These are phyloP conservation scores for Bipolaris zeicola DNA, from an alignment of 2,329 filamentous ascomycete genomes.

Conservation along the genomic window DNA sequence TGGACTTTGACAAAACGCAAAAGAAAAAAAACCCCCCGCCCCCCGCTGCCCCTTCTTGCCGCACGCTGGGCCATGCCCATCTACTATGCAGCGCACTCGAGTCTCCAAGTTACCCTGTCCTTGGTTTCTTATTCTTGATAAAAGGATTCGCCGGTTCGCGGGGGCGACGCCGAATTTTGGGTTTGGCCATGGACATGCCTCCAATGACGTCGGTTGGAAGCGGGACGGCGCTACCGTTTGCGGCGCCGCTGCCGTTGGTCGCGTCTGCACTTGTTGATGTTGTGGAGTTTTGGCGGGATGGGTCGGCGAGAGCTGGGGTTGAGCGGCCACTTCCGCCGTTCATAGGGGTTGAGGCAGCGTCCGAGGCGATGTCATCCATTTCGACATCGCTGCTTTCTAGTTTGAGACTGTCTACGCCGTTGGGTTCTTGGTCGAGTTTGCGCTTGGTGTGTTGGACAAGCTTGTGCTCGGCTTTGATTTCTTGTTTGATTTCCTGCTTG, in stretches of 20 bases:
- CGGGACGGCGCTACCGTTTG: constrained; percentile 8
- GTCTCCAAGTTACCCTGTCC: constrained; percentile 20
- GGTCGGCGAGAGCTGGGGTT: constrained; percentile 30
- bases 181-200: constrained; percentile 35
- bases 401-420: constrained; percentile 68
- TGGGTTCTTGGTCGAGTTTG: constrained; percentile 69
- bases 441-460: constrained; percentile 78
- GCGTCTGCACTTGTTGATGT: constrained; percentile 18
- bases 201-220: constrained; percentile 24
- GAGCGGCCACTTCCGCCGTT: constrained; percentile 35
- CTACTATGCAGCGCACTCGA: not conserved
- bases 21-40: not conserved
- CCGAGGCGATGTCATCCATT: constrained; percentile 36
- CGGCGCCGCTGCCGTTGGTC: constrained; percentile 5
- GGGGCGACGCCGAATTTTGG: constrained; percentile 40
- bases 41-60: not conserved
- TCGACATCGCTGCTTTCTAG: constrained; percentile 39
- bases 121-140: constrained; percentile 38
- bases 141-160: constrained; percentile 35
- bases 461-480: constrained; percentile 56
- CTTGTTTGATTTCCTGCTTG: constrained; percentile 31
- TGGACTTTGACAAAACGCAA: too few relatives aligned
- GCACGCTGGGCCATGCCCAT: not conserved
- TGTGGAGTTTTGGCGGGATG: constrained; percentile 22
- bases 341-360: constrained; percentile 27